Evolutionary conservation across 441 rosid species (phyloP), one percentile per base, ranked within the genome.

Genomic region (Jatropha podagrica): DNA sequence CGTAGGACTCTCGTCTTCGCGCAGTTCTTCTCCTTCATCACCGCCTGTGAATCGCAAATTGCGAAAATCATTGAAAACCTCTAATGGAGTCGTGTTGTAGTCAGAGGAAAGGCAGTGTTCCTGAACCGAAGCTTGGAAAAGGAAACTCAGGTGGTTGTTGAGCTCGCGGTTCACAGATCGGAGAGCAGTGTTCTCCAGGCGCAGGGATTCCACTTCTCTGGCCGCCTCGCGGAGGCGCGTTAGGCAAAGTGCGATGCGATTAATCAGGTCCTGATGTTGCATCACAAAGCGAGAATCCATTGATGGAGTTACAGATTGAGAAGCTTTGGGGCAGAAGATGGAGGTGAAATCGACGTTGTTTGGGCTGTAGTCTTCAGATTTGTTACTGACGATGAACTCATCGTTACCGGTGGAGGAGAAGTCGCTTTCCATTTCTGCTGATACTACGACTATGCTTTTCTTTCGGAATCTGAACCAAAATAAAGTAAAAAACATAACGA

Each of bases 221-320:
- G 83, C 69, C 3, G 81, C 84, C 49, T 84, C 85, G 51, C 86
- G 86, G 69, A 89, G 85, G 74, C 84, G 85, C 69, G 82, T 73
- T 79, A 85, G 83, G 77, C 89, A 88, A 54, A 86, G 81, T 5
- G 66, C 85, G 79, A 80, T 88, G 76, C 87, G 86, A 71, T 85
- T 86, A 42, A 83, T 69, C 78, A 83, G 80, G 66, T 89, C 88
- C 77, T 88, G 91, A 17, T 85, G 79, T 37, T 84, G 85, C 83
- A 80, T 76, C 11, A 78, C 72, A 62, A 83, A 66, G 64, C 83
- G 82, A 40, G 87, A 81, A 54, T 76, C 81, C 12, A 62, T 13
- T 60, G 18, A 63, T 8, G 70, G 62, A 26, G 64, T 42, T 32
- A 54, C 23, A 7, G 66, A 26, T 18, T 17, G 62, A 59, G 76